Base-by-base conservation (phyloP, 2,329 filamentous ascomycete species). In the Penicillium sp. region DNA sequence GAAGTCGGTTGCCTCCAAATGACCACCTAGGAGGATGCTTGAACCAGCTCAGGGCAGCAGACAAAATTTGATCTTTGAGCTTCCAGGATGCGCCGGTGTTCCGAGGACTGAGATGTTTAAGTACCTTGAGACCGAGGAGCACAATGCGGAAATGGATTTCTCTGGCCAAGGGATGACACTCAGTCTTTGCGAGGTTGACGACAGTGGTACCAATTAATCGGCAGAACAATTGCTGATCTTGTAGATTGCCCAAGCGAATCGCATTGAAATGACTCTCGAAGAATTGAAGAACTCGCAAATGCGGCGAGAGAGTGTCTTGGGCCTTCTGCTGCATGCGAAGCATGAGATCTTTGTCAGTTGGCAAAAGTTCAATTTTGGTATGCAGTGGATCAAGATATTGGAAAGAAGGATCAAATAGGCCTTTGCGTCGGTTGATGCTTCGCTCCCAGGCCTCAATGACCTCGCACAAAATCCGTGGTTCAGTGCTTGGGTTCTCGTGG, bases 191-290 rank as follows among this genome's bases (percentile, higher is more conserved):
- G 65, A 97, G 78, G 0, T 89, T 88, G 60, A 89, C 83, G 27
- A 96, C 79, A 0, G 93, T 97, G 29, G 88, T 78, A 60, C 88
- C 85, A 54, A 97, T 83, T 60, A 97, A 79, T 32, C 93, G 88
- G 55, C 88, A 79, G 72, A 97, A 97, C 4, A 92, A 82, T 55
- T 84, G 84, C 64, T 96, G 90, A 0, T 88, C 88, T 67, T 97
- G 88, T 1, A 86, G 81, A 62, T 88, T 96, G 24, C 90, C 88
- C 24, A 97, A 80, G n/a, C 92, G 84, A 11, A 89, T 92, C 2
- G 95, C 92, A 69, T 92, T 96, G 77, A 96, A 99, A 70, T 97
- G 93, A 67, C 94, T 99, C 55, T 85, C 87, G 56, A 99, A 84
- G 70, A 97, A 96, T 59, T 96, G 91, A 32, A 97, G 75, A 24